These are phyloP conservation scores for Entomortierella chlamydospora DNA, from an alignment of 192 early-diverging fungal species.

Conservation along the genomic window DNA sequence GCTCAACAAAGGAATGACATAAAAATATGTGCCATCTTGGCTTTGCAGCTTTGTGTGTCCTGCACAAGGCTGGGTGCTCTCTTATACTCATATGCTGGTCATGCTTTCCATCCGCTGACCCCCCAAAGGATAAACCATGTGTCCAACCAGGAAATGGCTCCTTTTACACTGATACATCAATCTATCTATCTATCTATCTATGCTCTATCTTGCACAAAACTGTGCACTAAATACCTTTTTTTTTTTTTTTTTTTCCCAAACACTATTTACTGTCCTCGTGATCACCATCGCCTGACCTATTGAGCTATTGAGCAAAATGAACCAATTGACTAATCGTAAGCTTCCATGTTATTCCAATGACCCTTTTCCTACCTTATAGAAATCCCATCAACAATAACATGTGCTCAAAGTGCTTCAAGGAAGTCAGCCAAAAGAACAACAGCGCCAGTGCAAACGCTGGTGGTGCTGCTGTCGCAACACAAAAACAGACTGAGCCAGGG, in stretches of 20 bases:
- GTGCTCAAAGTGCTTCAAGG: slow-evolving; percentile 86
- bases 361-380: slow-evolving; percentile 20
- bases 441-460: slow-evolving; percentile 5
- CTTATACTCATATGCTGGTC: neutral
- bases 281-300: neutral
- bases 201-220: neutral
- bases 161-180: too few species aligned
- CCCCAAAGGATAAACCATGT: neutral
- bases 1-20: neutral
- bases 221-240: neutral
- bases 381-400: slow-evolving; percentile 78
- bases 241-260: neutral
- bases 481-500: slow-evolving; percentile 21
- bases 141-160: neutral
- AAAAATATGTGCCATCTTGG: too few species aligned
- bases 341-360: neutral
- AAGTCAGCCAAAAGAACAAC: slow-evolving; percentile 59
- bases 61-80: too few species aligned
- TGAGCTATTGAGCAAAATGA: neutral
- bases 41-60: too few species aligned
- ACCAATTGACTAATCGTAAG: neutral
- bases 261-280: neutral
- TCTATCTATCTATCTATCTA: too few species aligned
- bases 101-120: neutral
- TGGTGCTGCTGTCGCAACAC: slow-evolving; percentile 7